Evolutionary conservation across 2,329 filamentous ascomycete species (phyloP).

Genomic region (Neofusicoccum laricinum): DNA sequence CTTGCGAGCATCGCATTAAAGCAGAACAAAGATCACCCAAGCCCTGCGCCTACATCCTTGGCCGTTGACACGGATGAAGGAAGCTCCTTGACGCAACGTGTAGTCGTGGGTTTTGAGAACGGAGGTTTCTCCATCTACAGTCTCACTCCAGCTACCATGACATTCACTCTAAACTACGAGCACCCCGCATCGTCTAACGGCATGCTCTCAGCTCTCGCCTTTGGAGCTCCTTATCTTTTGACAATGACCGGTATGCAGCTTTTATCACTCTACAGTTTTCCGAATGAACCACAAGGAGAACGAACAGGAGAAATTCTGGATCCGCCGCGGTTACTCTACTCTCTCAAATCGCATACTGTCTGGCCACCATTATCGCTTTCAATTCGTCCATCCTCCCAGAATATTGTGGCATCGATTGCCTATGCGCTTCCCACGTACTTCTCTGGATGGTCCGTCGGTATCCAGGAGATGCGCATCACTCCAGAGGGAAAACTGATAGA

Average conservation of each 20-base stretch:
- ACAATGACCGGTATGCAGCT: constrained; percentile 73
- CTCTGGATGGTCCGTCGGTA: constrained; percentile 81
- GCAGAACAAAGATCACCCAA: background rate
- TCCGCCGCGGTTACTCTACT: constrained; percentile 65
- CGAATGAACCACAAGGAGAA: constrained; percentile 27
- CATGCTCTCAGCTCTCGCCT: constrained; percentile 67
- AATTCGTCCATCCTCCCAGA: constrained; percentile 63
- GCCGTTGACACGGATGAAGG: constrained; percentile 54
- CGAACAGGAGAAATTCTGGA: constrained; percentile 21
- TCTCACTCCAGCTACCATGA: constrained; percentile 47
- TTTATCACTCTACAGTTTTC: constrained; percentile 72
- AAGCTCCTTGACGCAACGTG: constrained; percentile 28
- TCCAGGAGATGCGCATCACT: constrained; percentile 82
- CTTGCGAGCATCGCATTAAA: constrained; percentile 49
- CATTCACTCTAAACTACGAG: constrained; percentile 53
- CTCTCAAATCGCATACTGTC: constrained; percentile 76
- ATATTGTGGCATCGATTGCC: constrained; percentile 77
- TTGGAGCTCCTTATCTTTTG: constrained; percentile 71
- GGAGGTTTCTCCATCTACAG: constrained; percentile 63
- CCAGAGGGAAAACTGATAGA: constrained; percentile 46
- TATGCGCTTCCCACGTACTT: constrained; percentile 76
- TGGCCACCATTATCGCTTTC: constrained; percentile 79
- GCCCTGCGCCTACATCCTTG: constrained; percentile 57
- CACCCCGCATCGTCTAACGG: constrained; percentile 64
- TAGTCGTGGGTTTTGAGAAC: constrained; percentile 37